phyloP scores from a whole-genome alignment of 495 filamentous ascomycete genomes.

The Hyaloscypha variabilis region DNA sequence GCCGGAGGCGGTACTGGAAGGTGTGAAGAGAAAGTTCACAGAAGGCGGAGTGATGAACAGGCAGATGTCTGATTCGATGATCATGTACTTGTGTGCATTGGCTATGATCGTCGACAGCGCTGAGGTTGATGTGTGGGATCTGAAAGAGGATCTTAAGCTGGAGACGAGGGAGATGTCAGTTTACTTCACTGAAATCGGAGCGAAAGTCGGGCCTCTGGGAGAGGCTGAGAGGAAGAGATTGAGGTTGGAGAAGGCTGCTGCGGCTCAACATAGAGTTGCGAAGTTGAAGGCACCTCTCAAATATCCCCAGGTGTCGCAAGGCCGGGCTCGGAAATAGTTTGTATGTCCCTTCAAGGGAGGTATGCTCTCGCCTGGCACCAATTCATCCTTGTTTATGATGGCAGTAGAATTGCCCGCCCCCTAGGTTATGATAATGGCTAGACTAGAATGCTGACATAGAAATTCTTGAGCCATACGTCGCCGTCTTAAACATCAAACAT shows the following conservation, averaged over 20 bases:
- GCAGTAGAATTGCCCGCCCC: neutral
- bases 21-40: slow-evolving; percentile 70
- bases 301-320: slow-evolving; percentile 64
- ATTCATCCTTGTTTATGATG: neutral
- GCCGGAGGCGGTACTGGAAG: slow-evolving; percentile 67
- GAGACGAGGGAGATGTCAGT: slow-evolving; percentile 64
- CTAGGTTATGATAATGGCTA: too few species aligned
- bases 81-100: slow-evolving; percentile 69
- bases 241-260: slow-evolving; percentile 62
- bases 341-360: too few species aligned
- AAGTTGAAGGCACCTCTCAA: slow-evolving; percentile 76
- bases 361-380: too few species aligned
- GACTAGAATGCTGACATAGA: too few species aligned
- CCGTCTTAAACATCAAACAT: too few species aligned
- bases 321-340: slow-evolving; percentile 6
- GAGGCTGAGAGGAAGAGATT: slow-evolving; percentile 47
- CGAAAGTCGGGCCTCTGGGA: slow-evolving; percentile 53
- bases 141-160: slow-evolving; percentile 78
- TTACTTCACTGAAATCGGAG: slow-evolving; percentile 87
- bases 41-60: slow-evolving; percentile 61
- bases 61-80: slow-evolving; percentile 63
- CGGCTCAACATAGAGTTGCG: slow-evolving; percentile 62
- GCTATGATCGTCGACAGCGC: slow-evolving; percentile 75
- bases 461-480: too few species aligned
- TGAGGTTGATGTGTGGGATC: slow-evolving; percentile 72